Conservation (phyloP, 2,329 filamentous ascomycete genomes). For the Fusarium sp. region DNA sequence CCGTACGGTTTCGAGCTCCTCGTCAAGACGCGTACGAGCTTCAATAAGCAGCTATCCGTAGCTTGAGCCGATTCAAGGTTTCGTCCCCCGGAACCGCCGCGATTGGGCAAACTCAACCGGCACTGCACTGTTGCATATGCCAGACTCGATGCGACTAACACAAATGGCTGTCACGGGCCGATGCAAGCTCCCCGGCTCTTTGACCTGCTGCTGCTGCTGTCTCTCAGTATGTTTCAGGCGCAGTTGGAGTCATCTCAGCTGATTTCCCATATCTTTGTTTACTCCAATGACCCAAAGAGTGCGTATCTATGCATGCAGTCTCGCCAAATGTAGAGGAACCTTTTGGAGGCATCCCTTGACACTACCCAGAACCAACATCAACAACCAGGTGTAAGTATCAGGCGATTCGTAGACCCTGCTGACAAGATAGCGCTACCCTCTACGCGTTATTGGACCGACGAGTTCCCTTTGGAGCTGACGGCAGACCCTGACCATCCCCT, state of each 20-base stretch:
- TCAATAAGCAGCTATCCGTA: neutral
- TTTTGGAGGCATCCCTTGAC: neutral
- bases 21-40: no score
- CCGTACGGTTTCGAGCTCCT: no score
- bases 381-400: neutral
- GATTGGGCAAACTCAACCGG: neutral
- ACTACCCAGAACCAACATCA: neutral
- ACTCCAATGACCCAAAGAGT: neutral
- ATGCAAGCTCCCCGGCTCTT: neutral
- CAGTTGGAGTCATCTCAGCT: neutral
- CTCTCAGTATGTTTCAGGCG: neutral
- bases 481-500: constrained; percentile 1
- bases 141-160: neutral
- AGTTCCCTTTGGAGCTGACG: constrained; percentile 18
- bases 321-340: neutral
- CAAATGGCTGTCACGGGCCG: neutral
- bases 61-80: neutral
- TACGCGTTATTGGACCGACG: constrained; percentile 9
- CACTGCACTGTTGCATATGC: neutral
- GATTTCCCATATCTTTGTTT: neutral
- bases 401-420: neutral
- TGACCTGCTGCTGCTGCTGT: neutral
- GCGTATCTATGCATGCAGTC: neutral
- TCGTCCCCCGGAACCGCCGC: neutral
- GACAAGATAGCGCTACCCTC: neutral